These are phyloP conservation scores for Harringtonia lauricola DNA, from an alignment of 2,329 filamentous ascomycete genomes.

Conservation along the genomic window DNA sequence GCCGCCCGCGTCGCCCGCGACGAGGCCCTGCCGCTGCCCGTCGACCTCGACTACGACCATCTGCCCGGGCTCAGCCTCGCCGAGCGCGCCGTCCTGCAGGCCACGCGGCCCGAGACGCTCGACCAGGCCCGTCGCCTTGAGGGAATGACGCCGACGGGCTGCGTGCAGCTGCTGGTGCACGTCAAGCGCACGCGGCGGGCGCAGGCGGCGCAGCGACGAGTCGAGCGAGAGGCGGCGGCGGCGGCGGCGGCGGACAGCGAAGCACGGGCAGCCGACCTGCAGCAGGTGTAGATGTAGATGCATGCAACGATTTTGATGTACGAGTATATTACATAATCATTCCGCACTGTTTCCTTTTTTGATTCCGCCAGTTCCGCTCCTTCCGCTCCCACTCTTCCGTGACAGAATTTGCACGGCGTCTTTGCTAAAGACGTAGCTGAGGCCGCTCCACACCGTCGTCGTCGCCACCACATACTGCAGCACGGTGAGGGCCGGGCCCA, in stretches of 20 bases:
- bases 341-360: no score
- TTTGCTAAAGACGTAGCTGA: constrained; percentile 85
- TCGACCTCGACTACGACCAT: constrained; percentile 62
- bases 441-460: constrained; percentile 87
- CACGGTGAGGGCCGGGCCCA: constrained; percentile 42
- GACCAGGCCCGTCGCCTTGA: constrained; percentile 84
- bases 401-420: constrained; percentile 80
- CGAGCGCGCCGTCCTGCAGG: constrained; percentile 60
- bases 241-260: constrained; percentile 19
- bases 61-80: constrained; percentile 69
- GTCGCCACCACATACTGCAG: constrained; percentile 72
- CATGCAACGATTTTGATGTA: neutral
- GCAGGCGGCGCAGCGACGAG: no score
- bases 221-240: neutral
- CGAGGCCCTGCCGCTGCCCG: constrained; percentile 61
- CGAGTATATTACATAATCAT: no score
- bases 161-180: constrained; percentile 48
- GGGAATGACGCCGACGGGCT: constrained; percentile 56
- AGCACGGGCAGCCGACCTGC: constrained; percentile 25
- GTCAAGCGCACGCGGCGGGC: constrained; percentile 33
- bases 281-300: neutral
- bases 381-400: constrained; percentile 10
- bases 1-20: constrained; percentile 62
- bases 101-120: constrained; percentile 69
- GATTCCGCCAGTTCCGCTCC: no score